Evolutionary conservation across 306 rosid species (phyloP), one percentile per base, ranked within the genome.

Genomic region (Begonia fuchsioides): DNA sequence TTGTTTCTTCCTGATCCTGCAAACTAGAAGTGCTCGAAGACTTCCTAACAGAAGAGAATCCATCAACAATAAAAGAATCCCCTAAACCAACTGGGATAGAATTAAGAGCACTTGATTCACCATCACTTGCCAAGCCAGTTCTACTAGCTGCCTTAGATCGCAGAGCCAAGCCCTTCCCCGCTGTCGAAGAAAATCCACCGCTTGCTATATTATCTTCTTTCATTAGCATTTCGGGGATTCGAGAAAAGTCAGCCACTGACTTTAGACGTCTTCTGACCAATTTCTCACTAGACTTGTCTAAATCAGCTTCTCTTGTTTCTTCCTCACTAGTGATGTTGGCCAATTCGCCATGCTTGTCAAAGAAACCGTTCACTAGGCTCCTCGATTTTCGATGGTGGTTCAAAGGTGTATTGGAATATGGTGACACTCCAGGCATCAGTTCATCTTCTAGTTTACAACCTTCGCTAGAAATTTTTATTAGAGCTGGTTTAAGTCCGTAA

Each of bases 11-110:
- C 15, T 76, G 76, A 45, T 77, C 96, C 47, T 77, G 87, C 65
- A 87, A 83, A 76, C 73, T 75, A 15, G 94, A 67, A 51, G 93
- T 73, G 54, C 96, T 87, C 15, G 85, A 80, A 11, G 96, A 87
- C 69, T 80, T 87, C 59, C 83, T 80, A 47, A 83, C 93, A 17
- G 78, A 65, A 17, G 64, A 73, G 35, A 73, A 68, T 44, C 61
- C 64, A 6, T 75, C 85, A 8, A 66, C 48, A 43, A 64, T 13
- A 13, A 49, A 46, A 8, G 79, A 70, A 61, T 80, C 93, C 55
- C 65, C 80, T 32, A 47, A 17, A 38, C 73, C 69, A 8, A 50
- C 53, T 39, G 75, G 65, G 46, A 61, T 53, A 17, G 71, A 65
- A 55, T 39, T 72, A 63, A 61, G 50, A 11, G 81, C 81, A 35